These are phyloP conservation scores for Apium graveolens DNA, from an alignment of 129 eudicot species.

Conservation along the genomic window DNA sequence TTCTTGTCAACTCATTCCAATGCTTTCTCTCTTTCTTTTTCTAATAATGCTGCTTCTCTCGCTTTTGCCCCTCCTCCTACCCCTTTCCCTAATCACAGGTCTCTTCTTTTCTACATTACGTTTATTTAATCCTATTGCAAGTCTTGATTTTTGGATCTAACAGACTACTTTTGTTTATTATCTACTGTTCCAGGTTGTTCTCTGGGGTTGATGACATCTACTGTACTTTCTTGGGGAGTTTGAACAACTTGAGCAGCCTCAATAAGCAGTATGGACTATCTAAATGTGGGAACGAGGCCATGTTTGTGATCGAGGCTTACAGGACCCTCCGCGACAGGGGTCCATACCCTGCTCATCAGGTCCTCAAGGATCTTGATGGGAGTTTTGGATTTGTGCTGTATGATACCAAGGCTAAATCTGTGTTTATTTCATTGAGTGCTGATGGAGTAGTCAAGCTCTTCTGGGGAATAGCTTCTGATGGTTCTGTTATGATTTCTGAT, in stretches of 20 bases:
- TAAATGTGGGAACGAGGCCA: conserved; percentile 62
- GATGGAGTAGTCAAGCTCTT: conserved; percentile 61
- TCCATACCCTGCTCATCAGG: conserved; percentile 80
- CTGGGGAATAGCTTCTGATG: conserved; percentile 82
- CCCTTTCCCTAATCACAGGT: conserved; percentile 53
- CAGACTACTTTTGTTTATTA: neutral
- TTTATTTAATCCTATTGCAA: neutral
- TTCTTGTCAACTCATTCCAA: conserved; percentile 43
- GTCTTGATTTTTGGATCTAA: neutral
- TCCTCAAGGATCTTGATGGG: conserved; percentile 81
- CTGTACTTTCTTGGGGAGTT: conserved; percentile 69
- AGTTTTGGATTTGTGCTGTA: conserved; percentile 81
- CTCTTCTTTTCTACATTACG: neutral
- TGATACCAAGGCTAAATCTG: conserved; percentile 58
- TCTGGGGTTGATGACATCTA: conserved; percentile 63
- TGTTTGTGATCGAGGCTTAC: conserved; percentile 87
- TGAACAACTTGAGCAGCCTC: conserved; percentile 60
- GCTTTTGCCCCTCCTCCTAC: conserved; percentile 58
- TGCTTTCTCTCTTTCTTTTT: conserved; percentile 54
- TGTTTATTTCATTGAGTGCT: conserved; percentile 60
- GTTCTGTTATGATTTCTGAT: conserved; percentile 74
- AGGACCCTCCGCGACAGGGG: conserved; percentile 89
- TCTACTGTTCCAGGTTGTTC: conserved; percentile 46
- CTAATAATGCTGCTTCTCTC: conserved; percentile 48
- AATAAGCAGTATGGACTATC: conserved; percentile 79